phyloP scores from a whole-genome alignment of 2,329 filamentous ascomycete genomes.

The Cadophora malorum region DNA sequence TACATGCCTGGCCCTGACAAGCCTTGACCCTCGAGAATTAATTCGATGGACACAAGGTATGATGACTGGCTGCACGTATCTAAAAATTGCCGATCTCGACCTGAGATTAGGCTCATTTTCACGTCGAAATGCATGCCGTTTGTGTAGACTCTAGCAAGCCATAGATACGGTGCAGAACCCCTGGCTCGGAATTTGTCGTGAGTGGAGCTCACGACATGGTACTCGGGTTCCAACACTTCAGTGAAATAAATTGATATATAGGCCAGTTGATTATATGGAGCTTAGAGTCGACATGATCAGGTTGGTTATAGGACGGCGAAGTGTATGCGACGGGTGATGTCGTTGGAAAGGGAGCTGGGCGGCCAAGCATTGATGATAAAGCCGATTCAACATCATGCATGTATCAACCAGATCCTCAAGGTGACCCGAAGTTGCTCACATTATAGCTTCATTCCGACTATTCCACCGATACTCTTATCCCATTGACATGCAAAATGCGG shows the following conservation, averaged over 20 bases:
- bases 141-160: conserved; percentile 20
- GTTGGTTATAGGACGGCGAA: neutral
- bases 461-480: too few relatives aligned
- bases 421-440: neutral
- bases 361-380: neutral
- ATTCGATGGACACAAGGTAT: neutral
- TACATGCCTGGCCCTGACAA: neutral
- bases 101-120: neutral
- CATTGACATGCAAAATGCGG: too few relatives aligned
- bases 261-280: neutral
- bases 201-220: neutral
- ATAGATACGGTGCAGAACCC: conserved; percentile 19
- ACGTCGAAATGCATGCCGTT: conserved; percentile 9
- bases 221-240: neutral
- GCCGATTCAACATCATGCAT: neutral
- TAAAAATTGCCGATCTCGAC: conserved; percentile 4
- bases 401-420: neutral
- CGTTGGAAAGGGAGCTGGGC: neutral
- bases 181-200: neutral
- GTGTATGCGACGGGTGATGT: neutral
- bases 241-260: neutral
- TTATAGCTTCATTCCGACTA: neutral
- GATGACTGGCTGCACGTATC: neutral
- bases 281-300: neutral
- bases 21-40: too few relatives aligned